Conservation (phyloP, 331 rosid genomes). For the Pyracantha coccinea region DNA sequence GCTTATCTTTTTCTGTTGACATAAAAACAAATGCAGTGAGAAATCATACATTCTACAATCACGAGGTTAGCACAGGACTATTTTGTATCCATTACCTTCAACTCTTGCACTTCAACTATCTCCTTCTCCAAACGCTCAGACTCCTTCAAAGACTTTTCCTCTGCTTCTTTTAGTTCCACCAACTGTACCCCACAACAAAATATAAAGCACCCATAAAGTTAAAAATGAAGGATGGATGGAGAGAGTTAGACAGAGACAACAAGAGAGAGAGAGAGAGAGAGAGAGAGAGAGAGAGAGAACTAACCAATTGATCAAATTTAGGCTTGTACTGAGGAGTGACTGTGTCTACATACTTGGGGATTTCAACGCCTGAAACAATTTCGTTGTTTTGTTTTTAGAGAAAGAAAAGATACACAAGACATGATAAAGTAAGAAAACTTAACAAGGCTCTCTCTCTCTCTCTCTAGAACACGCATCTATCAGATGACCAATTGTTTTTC, state of each 20-base stretch:
- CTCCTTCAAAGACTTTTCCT: constrained; percentile 69
- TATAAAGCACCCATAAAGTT: neutral
- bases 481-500: neutral
- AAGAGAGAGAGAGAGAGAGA: neutral
- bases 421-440: neutral
- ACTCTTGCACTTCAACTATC: constrained; percentile 64
- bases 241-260: neutral
- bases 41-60: neutral
- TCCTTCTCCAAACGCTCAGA: constrained; percentile 96
- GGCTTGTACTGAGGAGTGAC: constrained; percentile 91
- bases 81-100: constrained; percentile 58
- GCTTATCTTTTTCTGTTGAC: constrained; percentile 60
- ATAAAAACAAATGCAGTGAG: constrained; percentile 13
- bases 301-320: constrained; percentile 72
- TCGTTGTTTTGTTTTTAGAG: neutral
- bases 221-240: neutral
- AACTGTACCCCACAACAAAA: constrained; percentile 36
- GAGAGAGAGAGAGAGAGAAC: neutral
- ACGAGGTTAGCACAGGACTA: neutral
- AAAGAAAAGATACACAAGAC: neutral
- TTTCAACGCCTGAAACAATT: constrained; percentile 52
- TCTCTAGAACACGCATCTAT: neutral
- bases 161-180: constrained; percentile 92
- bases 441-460: neutral
- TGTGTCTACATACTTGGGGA: constrained; percentile 92